Evolutionary conservation across 352 stramenopile genomes (phyloP).

Genomic region (Phytophthora pseudosyringae): DNA sequence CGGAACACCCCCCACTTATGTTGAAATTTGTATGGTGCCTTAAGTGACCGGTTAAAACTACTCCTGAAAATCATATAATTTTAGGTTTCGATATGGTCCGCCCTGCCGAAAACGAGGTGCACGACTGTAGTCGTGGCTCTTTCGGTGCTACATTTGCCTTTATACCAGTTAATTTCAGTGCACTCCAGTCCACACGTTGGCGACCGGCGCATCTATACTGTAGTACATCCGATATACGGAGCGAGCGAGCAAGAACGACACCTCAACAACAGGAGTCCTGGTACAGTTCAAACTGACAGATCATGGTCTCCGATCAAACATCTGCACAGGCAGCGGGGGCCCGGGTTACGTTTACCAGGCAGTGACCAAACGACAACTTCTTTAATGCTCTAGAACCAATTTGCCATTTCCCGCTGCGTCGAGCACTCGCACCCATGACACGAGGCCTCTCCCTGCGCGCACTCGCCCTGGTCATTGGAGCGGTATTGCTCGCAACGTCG

Average conservation of each 20-base stretch:
- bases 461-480: constrained; percentile 6
- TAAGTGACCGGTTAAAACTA: too few relatives aligned
- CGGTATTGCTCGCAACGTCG: constrained; percentile 2
- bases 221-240: neutral
- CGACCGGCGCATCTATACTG: constrained; percentile 27
- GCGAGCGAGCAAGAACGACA: neutral
- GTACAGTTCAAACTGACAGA: constrained; percentile 10
- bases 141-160: neutral
- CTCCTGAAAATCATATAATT: too few relatives aligned
- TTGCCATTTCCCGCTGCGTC: constrained; percentile 7
- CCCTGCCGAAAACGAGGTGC: too few relatives aligned
- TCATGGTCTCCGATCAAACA: constrained; percentile 25
- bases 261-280: neutral
- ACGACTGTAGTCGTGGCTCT: neutral
- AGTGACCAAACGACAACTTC: constrained; percentile 5
- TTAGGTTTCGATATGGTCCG: too few relatives aligned
- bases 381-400: neutral
- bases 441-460: neutral
- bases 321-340: constrained; percentile 1
- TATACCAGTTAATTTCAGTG: neutral
- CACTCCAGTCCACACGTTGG: constrained; percentile 5
- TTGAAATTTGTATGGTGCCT: too few relatives aligned
- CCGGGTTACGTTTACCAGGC: too few relatives aligned
- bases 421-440: constrained; percentile 12
- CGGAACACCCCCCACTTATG: too few relatives aligned